phyloP scores from a whole-genome alignment of 2,329 filamentous ascomycete species.

The Stachybotrys chartarum region DNA sequence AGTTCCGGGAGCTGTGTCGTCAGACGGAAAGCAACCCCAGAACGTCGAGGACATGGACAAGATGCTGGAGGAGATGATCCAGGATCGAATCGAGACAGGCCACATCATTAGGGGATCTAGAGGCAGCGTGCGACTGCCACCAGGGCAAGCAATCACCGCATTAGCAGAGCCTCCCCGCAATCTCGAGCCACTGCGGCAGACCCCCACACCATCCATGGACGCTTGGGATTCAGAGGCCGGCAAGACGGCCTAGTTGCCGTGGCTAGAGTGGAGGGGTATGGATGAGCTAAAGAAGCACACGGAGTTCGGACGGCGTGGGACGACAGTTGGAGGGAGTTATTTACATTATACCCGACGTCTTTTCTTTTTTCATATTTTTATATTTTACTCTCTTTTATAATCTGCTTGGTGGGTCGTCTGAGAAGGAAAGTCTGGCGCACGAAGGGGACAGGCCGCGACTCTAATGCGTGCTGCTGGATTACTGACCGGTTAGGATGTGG shows the following conservation, averaged over 20 bases:
- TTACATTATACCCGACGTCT: slow-evolving; percentile 25
- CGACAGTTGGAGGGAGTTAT: slow-evolving; percentile 5
- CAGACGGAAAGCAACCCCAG: slow-evolving; percentile 48
- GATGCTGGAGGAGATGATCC: slow-evolving; percentile 95
- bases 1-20: slow-evolving; percentile 1
- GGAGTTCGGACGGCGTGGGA: not conserved
- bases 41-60: slow-evolving; percentile 89
- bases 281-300: not conserved
- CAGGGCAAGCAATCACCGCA: slow-evolving; percentile 32
- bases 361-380: slow-evolving; percentile 4
- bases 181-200: slow-evolving; percentile 32
- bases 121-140: slow-evolving; percentile 58
- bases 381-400: too few species aligned
- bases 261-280: not conserved
- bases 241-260: not conserved
- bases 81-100: slow-evolving; percentile 73
- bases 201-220: slow-evolving; percentile 14
- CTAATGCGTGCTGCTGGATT: not conserved
- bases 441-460: too few species aligned
- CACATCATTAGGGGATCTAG: slow-evolving; percentile 59
- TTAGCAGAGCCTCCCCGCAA: slow-evolving; percentile 24
- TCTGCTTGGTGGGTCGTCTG: slow-evolving; percentile 12
- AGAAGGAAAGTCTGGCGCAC: slow-evolving; percentile 1
- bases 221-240: not conserved
- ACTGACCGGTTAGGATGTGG: not conserved